Evolutionary conservation across 148 eudicot genomes (phyloP), one percentile per base, ranked within the genome.

Genomic region (Dysphania ambrosioides): DNA sequence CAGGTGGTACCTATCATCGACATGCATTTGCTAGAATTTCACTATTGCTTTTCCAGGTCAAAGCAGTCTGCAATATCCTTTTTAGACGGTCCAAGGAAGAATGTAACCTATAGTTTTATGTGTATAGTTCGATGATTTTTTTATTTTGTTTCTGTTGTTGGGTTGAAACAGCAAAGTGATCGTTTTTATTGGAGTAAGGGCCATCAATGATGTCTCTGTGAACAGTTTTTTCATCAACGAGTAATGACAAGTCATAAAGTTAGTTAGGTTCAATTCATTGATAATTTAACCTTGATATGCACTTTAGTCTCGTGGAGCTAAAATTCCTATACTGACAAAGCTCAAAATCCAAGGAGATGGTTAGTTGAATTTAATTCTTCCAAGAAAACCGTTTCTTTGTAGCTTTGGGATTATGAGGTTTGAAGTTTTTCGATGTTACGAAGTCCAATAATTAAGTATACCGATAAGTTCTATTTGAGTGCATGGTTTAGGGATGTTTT

Each of bases 31-130:
- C 38, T 15, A 61, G 21, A 30, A 61, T 30, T 27, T 47, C 16
- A 61, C 66, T 61, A 19, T 61, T 61, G 66, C 66, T 61, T 61
- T 61, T 61, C 32, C 66, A 30, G 66, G 5, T 18, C 36, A 61
- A 61, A 61, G 66, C 18, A 61, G 66, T 61, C 66, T 30, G 36
- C 66, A 61, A 61, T 15, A 61, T 31, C 36, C 66, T 31, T 61
- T 61, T 61, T 61, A 61, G 36, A 61, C 66, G n/a, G 38, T 61
- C 66, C 31, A 61, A 30, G 66, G 36, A 30, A 61, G n/a, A 61
- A 61, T 19, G 66, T 61, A 4, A 61, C 66, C 8, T 61, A 30
- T 31, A 16, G 30, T 61, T 31, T 31, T 29, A n/a, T n/a, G n/a
- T n/a, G n/a, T 30, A 4, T 61, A 1, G 9, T 3, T 30, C 2